phyloP scores from a whole-genome alignment of 176 grass and related monocot genomes.

The Bonia amplexicaulis region DNA sequence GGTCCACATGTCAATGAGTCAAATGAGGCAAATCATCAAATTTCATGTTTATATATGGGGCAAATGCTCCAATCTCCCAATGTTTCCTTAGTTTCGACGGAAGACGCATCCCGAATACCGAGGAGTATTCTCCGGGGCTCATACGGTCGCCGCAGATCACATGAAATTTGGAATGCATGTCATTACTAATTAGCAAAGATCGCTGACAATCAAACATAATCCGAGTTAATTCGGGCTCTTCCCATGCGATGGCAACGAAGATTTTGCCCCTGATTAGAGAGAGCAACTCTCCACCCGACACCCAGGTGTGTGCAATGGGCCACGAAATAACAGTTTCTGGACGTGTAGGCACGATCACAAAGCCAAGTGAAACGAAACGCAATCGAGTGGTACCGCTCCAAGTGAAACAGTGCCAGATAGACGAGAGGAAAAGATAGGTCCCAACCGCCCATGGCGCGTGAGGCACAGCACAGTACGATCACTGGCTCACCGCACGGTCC shows the following conservation, averaged over 20 bases:
- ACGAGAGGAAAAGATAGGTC: not conserved
- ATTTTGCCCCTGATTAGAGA: not conserved
- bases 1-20: too few relatives aligned
- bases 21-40: too few relatives aligned
- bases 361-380: slow-evolving; percentile 9
- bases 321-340: not conserved
- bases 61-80: too few relatives aligned
- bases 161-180: not conserved
- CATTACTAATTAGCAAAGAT: not conserved
- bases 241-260: not conserved
- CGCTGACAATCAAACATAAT: not conserved
- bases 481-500: not conserved
- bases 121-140: not conserved
- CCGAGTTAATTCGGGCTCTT: not conserved
- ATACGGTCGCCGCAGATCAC: not conserved
- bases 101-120: too few relatives aligned
- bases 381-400: not conserved
- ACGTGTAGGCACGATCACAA: not conserved
- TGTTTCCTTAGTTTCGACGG: too few relatives aligned
- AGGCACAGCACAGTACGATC: not conserved
- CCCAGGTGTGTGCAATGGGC: not conserved
- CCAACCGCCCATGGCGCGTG: not conserved
- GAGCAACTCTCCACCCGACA: not conserved
- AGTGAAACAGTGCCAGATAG: not conserved
- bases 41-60: too few relatives aligned